phyloP scores from a whole-genome alignment of 2,329 filamentous ascomycete species.

The Xylaria sp. region DNA sequence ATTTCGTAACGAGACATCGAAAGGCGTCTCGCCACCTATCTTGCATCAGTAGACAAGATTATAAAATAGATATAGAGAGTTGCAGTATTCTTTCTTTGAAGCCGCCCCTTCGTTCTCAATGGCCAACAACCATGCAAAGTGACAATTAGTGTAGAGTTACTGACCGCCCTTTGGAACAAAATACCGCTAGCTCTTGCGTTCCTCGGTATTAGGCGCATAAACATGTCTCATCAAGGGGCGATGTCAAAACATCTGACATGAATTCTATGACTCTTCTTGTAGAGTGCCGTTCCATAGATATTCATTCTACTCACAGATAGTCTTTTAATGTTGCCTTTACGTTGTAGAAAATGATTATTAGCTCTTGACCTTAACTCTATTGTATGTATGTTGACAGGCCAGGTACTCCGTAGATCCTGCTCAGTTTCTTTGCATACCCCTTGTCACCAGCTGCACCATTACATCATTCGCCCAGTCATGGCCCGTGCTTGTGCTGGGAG shows the following conservation, averaged over 20 bases:
- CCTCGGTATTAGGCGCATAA: not conserved
- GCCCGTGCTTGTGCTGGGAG: not conserved
- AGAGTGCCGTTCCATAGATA: not conserved
- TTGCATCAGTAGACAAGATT: constrained; percentile 35
- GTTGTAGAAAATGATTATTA: not conserved
- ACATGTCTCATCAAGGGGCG: not conserved
- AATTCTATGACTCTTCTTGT: not conserved
- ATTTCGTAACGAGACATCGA: constrained; percentile 35
- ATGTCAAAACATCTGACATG: not conserved
- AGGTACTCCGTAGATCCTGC: not conserved
- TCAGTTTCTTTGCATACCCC: not conserved
- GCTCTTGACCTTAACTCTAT: not conserved
- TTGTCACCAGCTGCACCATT: constrained; percentile 14
- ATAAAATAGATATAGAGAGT: constrained; percentile 40
- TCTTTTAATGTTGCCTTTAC: not conserved
- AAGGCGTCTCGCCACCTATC: constrained; percentile 19
- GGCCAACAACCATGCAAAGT: not conserved
- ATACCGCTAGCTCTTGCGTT: not conserved
- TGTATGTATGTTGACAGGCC: not conserved
- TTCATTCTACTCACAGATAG: not conserved
- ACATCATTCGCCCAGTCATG: constrained; percentile 25
- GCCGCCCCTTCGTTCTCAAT: not conserved
- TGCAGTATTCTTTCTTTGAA: constrained; percentile 4
- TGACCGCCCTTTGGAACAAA: constrained; percentile 1
- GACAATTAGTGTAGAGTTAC: not conserved